These are phyloP conservation scores for Sanchytrium tribonematis DNA, from an alignment of 371 early-diverging fungal genomes.

Conservation along the genomic window DNA sequence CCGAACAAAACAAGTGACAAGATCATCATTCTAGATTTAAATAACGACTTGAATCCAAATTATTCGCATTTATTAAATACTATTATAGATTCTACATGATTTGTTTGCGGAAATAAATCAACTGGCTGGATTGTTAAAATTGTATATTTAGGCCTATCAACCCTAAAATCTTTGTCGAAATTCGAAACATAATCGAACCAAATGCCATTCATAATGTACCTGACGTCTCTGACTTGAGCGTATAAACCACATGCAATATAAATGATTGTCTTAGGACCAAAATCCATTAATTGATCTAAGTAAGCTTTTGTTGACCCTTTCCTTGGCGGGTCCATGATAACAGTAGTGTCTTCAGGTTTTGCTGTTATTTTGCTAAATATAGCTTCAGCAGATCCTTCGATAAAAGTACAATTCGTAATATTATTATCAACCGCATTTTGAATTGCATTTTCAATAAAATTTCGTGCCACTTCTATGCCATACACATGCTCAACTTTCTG, in stretches of 20 bases:
- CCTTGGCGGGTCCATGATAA: conserved; percentile 36
- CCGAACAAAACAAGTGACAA: too few relatives aligned
- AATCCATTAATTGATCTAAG: conserved; percentile 25
- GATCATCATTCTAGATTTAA: too few relatives aligned
- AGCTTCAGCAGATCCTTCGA: conserved; percentile 22
- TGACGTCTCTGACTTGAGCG: conserved; percentile 25
- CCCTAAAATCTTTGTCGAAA: background rate
- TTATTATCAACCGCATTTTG: conserved; percentile 27
- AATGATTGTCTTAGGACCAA: conserved; percentile 27
- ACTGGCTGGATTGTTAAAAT: conserved; percentile 25
- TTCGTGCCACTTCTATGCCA: conserved; percentile 30
- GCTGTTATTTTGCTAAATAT: conserved; percentile 22
- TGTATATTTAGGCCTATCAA: conserved; percentile 11
- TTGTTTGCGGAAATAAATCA: conserved; percentile 37
- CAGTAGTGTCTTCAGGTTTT: conserved; percentile 20
- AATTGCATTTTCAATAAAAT: conserved; percentile 23
- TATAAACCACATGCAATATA: conserved; percentile 34
- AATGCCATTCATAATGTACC: background rate
- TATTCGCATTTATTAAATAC: too few relatives aligned
- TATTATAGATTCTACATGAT: conserved; percentile 27
- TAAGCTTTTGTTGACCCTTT: conserved; percentile 29
- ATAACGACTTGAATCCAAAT: too few relatives aligned
- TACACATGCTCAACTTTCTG: conserved; percentile 22
- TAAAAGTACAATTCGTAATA: conserved; percentile 20
- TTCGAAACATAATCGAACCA: background rate